Evolutionary conservation across 1,284 basidiomycete genomes (phyloP).

Genomic region (Ustilago vetiveriae): DNA sequence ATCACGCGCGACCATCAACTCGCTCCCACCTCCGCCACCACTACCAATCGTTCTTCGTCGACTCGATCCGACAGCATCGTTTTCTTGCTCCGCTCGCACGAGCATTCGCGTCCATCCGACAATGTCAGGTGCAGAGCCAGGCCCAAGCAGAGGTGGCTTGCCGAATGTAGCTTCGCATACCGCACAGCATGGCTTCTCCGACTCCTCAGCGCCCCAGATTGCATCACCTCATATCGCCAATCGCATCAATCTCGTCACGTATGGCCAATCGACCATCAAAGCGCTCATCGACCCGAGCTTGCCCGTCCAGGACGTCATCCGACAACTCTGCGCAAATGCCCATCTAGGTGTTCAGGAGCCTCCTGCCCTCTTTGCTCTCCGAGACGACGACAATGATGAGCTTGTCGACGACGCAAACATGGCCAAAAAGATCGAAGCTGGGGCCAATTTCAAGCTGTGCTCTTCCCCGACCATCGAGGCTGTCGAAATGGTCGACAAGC

Average conservation of each 20-base stretch:
- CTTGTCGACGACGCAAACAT: conserved; percentile 79
- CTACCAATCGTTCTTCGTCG: no score
- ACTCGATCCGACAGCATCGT: no score
- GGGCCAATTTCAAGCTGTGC: conserved; percentile 71
- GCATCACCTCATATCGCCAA: conserved; percentile 27
- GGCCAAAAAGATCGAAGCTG: conserved; percentile 59
- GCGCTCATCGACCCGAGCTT: conserved; percentile 56
- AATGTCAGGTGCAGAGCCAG: conserved; percentile 22
- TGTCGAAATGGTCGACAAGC: conserved; percentile 79
- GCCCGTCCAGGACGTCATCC: conserved; percentile 56
- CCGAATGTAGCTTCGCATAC: conserved; percentile 6
- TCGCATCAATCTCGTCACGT: conserved; percentile 59
- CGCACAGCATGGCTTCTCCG: conserved; percentile 15
- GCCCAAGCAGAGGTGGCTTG: conserved; percentile 15
- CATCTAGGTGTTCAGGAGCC: conserved; percentile 83
- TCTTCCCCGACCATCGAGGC: conserved; percentile 84
- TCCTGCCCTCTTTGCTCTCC: conserved; percentile 80
- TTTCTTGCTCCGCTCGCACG: no score
- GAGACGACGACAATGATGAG: conserved; percentile 82
- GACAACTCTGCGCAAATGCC: conserved; percentile 67
- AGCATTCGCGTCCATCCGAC: not conserved
- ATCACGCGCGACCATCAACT: no score
- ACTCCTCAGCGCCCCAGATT: conserved; percentile 14
- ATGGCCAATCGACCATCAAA: conserved; percentile 58
- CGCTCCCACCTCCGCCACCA: no score